Evolutionary conservation across 2,329 filamentous ascomycete species (phyloP), one percentile per base, ranked within the genome.

Genomic region (Colletotrichum lupini): DNA sequence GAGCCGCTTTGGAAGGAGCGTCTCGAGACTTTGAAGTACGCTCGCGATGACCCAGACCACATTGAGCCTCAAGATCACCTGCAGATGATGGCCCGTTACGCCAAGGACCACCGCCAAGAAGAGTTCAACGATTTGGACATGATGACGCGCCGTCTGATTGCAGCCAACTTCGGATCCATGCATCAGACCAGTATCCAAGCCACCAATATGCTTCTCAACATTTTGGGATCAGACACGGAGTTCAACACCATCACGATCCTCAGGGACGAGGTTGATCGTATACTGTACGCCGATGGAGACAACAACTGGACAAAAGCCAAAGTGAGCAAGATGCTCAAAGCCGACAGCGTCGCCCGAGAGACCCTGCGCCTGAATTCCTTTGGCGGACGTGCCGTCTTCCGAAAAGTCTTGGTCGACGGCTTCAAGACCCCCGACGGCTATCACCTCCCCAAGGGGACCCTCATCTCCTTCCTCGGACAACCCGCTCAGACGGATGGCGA

Each of bases 261-360:
- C 0, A 81, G 83, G 3, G 78, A 83, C 8, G 85, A 87, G 75
- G 77, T 82, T 3, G 73, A 76, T 1, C 74, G 75, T 7, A 73
- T 84, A 5, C 75, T 84, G 1, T 72, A 74, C n/a, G 70, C 73
- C 0, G 76, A 78, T 7, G 75, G 77, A 19, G 66, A 76, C 9
- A 67, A 62, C 3, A 22, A 62, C 14, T 87, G 85, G 85, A 84
- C 82, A 5, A 86, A 85, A 63, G 72, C 77, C 8, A 78, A 78
- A 2, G 77, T 86, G 1, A 76, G 79, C 42, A 77, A 80, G 14
- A 82, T 87, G 81, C 77, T 78, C 2, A 78, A 77, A 3, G 77
- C 82, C 9, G 85, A 87, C 75, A 87, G 85, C 63, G 80, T 81
- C 0, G 77, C 81, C 2, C 81, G 85, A 14, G 85, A 87, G 76